Base-by-base conservation (phyloP, 441 rosid genomes). In the Mallotus repandus region DNA sequence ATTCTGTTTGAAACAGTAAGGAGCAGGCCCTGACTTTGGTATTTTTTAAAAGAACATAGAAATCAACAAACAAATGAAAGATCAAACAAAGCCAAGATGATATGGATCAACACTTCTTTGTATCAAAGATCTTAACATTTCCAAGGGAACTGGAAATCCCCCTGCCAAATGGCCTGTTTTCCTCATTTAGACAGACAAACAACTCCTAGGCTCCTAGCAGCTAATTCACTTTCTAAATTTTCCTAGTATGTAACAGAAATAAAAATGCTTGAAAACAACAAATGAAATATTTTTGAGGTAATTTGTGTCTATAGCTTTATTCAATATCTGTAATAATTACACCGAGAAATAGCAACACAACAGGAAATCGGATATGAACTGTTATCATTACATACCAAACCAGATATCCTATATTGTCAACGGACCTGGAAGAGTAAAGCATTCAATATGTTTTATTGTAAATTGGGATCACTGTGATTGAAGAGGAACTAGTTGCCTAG, bases 401-500 rank as follows among this genome's bases (percentile, higher is more conserved):
- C 73, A 54, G 18, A 72, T 18, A 10, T 48, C 5, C 22, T 22
- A 45, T 14, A 54, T 64, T 41, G 63, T 45, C 56, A 63, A 45
- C 12, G 5, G 60, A 62, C 10, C 16, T 41, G 22, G 58, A 68
- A 50, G 55, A 49, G 61, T 6, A 69, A 13, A 13, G 11, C 57
- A 68, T 18, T 25, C 15, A 43, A 16, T 66, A 48, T 54, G 63
- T 56, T 74, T 56, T 49, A 59, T 67, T 66, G 72, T 62, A 21
- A 32, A 25, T 57, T 1, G 19, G 58, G 56, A 56, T 21, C 7
- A 52, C 10, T 65, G 32, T 25, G 64, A 60, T 11, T 54, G 71
- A 69, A 25, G 9, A 63, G 68, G 61, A 19, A 61, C 38, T 59
- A 71, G 73, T 67, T 71, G 58, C 80, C 58, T 71, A 75, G 73